Evolutionary conservation across 2,329 filamentous ascomycete genomes (phyloP).

Genomic region (Cyphellophora europaea): DNA sequence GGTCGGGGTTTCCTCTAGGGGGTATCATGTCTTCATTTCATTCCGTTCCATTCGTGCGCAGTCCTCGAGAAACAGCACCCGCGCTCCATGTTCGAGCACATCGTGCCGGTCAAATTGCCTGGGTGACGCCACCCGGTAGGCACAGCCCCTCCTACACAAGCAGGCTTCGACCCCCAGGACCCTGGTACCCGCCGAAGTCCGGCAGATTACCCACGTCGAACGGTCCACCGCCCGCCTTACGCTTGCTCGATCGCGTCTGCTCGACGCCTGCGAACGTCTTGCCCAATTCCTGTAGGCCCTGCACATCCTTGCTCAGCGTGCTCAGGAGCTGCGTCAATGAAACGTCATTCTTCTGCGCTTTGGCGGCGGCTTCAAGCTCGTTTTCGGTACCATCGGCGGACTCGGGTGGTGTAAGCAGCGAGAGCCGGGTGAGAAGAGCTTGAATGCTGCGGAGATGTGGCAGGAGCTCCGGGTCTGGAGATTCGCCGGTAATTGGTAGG

Average conservation of each 20-base stretch:
- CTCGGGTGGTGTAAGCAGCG: slow-evolving; percentile 67
- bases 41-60: no score
- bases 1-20: no score
- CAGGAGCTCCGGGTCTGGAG: slow-evolving; percentile 40
- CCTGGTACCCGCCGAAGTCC: no score
- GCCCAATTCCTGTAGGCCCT: slow-evolving; percentile 62
- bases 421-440: slow-evolving; percentile 72
- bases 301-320: slow-evolving; percentile 62
- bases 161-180: no score
- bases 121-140: no score
- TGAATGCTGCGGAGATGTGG: slow-evolving; percentile 80
- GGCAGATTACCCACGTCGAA: no score
- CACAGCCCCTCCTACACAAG: no score
- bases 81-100: no score
- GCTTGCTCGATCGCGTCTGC: slow-evolving; percentile 9
- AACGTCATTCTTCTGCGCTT: slow-evolving; percentile 76
- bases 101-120: no score
- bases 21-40: no score
- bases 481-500: slow-evolving; percentile 22
- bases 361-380: slow-evolving; percentile 57
- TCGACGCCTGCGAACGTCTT: slow-evolving; percentile 62
- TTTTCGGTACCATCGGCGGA: slow-evolving; percentile 24
- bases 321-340: slow-evolving; percentile 68
- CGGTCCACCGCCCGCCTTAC: slow-evolving; percentile 6
- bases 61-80: no score